Conservation (phyloP, 306 rosid genomes). For the Gynostemma pentaphyllum region DNA sequence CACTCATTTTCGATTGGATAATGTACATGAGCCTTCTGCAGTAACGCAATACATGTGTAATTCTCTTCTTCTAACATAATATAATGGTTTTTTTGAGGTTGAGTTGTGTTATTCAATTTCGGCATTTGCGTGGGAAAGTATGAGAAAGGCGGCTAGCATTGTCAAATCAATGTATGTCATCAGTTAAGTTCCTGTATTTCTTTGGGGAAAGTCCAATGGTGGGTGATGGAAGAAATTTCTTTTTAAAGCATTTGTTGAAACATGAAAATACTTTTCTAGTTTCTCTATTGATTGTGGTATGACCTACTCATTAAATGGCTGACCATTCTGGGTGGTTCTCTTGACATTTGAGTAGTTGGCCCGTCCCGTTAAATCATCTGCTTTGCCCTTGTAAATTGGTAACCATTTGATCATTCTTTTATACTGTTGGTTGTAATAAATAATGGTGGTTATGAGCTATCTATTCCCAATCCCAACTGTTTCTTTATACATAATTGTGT, state of each 20-base stretch:
- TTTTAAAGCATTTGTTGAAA: not conserved
- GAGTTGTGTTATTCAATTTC: not conserved
- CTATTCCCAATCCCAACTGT: not conserved
- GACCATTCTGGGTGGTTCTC: not conserved
- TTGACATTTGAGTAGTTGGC: not conserved
- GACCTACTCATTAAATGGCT: not conserved
- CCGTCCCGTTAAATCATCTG: not conserved
- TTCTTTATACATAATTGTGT: not conserved
- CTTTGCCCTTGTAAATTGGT: not conserved
- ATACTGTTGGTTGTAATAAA: not conserved
- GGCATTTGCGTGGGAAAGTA: not conserved
- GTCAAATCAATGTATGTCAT: not conserved
- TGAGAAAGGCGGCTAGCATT: not conserved
- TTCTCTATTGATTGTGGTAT: not conserved
- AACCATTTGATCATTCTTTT: not conserved
- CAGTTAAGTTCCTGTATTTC: not conserved
- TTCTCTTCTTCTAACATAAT: not conserved
- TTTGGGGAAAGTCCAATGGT: slow-evolving; percentile 1
- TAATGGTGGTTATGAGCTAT: not conserved
- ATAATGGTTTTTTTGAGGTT: not conserved
- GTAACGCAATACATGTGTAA: slow-evolving; percentile 6
- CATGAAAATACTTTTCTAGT: not conserved
- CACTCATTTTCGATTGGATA: not conserved
- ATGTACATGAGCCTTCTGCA: slow-evolving; percentile 2
- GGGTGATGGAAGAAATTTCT: not conserved